Evolutionary conservation across 805 yeast genomes (phyloP).

Genomic region (Metschnikowia matae): DNA sequence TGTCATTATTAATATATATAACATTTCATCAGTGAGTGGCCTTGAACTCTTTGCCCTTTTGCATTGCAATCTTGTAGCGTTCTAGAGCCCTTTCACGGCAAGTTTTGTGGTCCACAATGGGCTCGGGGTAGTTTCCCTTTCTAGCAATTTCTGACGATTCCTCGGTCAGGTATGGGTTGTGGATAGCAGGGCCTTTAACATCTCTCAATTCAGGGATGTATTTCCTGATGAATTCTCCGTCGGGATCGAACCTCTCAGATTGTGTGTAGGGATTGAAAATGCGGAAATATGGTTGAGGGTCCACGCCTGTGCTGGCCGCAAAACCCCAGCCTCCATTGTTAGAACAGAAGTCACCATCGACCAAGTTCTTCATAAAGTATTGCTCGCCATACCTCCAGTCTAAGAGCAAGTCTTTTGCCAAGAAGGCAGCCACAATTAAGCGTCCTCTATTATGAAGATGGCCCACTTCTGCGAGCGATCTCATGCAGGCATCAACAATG

Average conservation of each 20-base stretch:
- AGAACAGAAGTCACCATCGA: constrained; percentile 52
- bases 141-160: constrained; percentile 25
- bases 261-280: constrained; percentile 52
- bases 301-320: constrained; percentile 48
- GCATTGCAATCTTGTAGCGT: constrained; percentile 35
- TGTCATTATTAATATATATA: not conserved
- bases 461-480: constrained; percentile 48
- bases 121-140: constrained; percentile 37
- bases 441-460: constrained; percentile 52
- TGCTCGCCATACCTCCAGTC: constrained; percentile 56
- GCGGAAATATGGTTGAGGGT: constrained; percentile 55
- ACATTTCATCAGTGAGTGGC: not conserved
- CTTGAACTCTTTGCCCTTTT: constrained; percentile 12
- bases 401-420: constrained; percentile 45
- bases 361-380: constrained; percentile 45
- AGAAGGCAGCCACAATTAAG: constrained; percentile 51
- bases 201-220: constrained; percentile 49
- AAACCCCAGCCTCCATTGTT: constrained; percentile 61
- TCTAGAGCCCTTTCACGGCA: constrained; percentile 42
- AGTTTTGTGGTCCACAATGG: constrained; percentile 41
- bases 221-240: constrained; percentile 42
- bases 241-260: constrained; percentile 45
- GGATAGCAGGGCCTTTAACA: constrained; percentile 28
- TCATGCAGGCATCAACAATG: constrained; percentile 56
- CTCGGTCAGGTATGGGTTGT: constrained; percentile 28